phyloP scores from a whole-genome alignment of 306 rosid genomes.

The Lithocarpus polystachyus region DNA sequence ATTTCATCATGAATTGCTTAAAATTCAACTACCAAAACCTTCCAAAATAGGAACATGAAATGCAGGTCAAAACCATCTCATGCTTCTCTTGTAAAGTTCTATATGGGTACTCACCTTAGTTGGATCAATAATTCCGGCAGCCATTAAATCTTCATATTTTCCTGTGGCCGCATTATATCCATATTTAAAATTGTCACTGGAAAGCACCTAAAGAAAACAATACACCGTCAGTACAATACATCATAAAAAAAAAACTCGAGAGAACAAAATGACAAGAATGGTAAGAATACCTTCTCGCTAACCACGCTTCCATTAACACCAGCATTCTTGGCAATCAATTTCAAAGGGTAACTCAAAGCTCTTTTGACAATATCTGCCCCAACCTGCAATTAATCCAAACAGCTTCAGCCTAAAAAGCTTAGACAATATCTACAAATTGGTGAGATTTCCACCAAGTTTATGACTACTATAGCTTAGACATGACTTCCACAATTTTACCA shows the following conservation, averaged over 20 bases:
- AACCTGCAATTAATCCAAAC: constrained; percentile 47
- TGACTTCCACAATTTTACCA: background rate
- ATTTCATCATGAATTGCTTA: background rate
- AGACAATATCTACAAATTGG: background rate
- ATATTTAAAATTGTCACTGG: constrained; percentile 63
- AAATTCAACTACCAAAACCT: background rate
- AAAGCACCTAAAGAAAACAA: constrained; percentile 52
- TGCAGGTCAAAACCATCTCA: constrained; percentile 2
- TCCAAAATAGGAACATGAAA: background rate
- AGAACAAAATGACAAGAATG: background rate
- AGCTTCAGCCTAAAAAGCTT: background rate
- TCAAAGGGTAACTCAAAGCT: constrained; percentile 90
- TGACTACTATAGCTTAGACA: background rate
- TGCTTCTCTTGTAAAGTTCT: too few species aligned
- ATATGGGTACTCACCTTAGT: constrained; percentile 63
- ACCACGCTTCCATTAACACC: constrained; percentile 99
- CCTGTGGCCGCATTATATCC: constrained; percentile 99
- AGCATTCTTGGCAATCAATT: constrained; percentile 94
- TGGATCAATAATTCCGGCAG: constrained; percentile 97
- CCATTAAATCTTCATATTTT: constrained; percentile 91
- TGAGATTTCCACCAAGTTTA: background rate
- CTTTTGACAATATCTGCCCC: constrained; percentile 97
- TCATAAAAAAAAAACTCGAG: background rate
- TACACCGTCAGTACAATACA: constrained; percentile 7
- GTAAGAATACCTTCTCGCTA: constrained; percentile 79